phyloP scores from a whole-genome alignment of 2,329 filamentous ascomycete genomes.

The Aspergillus sp. region DNA sequence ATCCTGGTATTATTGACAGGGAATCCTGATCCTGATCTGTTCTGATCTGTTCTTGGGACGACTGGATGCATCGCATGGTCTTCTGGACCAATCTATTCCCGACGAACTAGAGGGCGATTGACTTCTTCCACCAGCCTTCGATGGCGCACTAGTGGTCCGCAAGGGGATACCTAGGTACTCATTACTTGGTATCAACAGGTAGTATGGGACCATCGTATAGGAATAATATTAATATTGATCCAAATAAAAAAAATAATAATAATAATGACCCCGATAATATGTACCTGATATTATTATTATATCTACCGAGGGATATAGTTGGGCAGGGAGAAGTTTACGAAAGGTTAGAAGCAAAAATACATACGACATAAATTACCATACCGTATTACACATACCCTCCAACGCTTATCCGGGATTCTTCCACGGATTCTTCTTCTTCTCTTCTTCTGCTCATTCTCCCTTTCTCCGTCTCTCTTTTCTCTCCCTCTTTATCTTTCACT shows the following conservation, averaged over 20 bases:
- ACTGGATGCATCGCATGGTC: too few species aligned
- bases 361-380: background rate
- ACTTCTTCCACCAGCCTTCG: conserved; percentile 25
- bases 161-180: conserved; percentile 4
- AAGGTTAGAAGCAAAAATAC: too few species aligned
- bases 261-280: too few species aligned
- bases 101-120: conserved; percentile 13
- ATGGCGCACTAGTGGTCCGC: conserved; percentile 16
- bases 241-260: too few species aligned
- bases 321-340: too few species aligned
- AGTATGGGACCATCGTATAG: too few species aligned
- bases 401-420: background rate
- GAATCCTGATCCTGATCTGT: background rate
- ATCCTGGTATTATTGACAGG: too few species aligned
- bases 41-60: background rate
- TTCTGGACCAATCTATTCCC: too few species aligned
- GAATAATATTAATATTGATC: too few species aligned
- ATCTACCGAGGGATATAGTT: too few species aligned
- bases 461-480: background rate
- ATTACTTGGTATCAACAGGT: too few species aligned
- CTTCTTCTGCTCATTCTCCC: background rate
- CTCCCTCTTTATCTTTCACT: background rate
- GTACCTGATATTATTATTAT: too few species aligned
- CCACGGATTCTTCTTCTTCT: conserved; percentile 1
- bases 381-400: background rate